Evolutionary conservation across 768 basidiomycete genomes (phyloP).

Genomic region (Phylloporus arenicola): DNA sequence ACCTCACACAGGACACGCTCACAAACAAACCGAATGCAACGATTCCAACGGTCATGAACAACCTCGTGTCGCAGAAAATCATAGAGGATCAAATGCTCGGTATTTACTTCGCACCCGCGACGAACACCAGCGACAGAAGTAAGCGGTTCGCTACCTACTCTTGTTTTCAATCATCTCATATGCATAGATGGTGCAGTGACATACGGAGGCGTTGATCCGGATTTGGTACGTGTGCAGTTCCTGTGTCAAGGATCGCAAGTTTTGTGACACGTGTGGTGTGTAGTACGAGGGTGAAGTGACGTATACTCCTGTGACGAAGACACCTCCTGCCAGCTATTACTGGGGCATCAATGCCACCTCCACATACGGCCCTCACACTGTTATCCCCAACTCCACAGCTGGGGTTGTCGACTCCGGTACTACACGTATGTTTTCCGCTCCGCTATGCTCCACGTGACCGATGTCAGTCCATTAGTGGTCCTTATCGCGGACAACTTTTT

Average conservation of each 20-base stretch:
- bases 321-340: slow-evolving; percentile 10
- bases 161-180: not conserved
- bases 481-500: slow-evolving; percentile 14
- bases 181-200: slow-evolving; percentile 14
- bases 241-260: not conserved
- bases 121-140: slow-evolving; percentile 10
- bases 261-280: too few species aligned
- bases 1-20: slow-evolving; percentile 7
- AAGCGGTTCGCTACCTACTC: not conserved
- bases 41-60: slow-evolving; percentile 22
- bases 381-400: slow-evolving; percentile 13
- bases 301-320: slow-evolving; percentile 21
- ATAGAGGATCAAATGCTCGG: slow-evolving; percentile 12
- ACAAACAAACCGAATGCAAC: not conserved
- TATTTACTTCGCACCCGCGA: slow-evolving; percentile 19
- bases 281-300: slow-evolving; percentile 18
- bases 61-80: slow-evolving; percentile 14
- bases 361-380: slow-evolving; percentile 5
- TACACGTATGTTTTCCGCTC: slow-evolving; percentile 11
- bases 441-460: not conserved
- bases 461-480: slow-evolving; percentile 7
- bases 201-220: slow-evolving; percentile 12
- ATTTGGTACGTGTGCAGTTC: slow-evolving; percentile 5
- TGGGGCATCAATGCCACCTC: slow-evolving; percentile 24
- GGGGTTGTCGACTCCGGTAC: slow-evolving; percentile 27